Evolutionary conservation across 768 basidiomycete species (phyloP).

Genomic region (Coprinellus micaceus): DNA sequence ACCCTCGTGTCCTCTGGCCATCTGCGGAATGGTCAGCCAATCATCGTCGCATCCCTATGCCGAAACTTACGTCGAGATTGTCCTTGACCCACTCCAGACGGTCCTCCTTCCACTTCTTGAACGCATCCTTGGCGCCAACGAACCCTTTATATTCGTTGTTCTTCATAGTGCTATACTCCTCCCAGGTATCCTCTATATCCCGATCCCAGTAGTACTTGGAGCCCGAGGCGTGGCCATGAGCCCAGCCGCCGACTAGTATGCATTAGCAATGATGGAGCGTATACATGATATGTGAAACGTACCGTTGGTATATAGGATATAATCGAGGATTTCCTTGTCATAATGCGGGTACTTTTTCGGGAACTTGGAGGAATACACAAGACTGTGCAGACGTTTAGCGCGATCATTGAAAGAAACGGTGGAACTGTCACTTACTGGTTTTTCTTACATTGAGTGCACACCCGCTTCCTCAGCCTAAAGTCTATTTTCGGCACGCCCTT

Average conservation of each 20-base stretch:
- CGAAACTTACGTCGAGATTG: neutral
- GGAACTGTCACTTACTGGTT: neutral
- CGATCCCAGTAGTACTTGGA: neutral
- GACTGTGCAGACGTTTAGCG: neutral
- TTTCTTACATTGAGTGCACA: neutral
- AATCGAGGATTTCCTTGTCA: neutral
- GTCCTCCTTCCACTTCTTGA: neutral
- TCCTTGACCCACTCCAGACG: neutral
- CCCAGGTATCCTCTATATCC: neutral
- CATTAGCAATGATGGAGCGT: neutral
- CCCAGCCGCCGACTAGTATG: neutral
- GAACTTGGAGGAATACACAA: neutral
- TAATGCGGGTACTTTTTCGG: neutral
- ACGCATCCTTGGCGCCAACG: neutral
- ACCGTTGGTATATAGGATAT: neutral
- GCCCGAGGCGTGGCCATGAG: neutral
- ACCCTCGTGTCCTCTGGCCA: too few relatives aligned
- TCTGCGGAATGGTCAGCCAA: too few relatives aligned
- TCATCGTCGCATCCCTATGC: too few relatives aligned
- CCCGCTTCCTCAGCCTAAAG: neutral
- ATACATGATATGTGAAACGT: neutral
- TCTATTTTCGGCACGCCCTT: neutral
- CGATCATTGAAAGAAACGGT: neutral
- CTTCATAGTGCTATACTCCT: neutral
- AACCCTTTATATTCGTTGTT: neutral